phyloP scores from a whole-genome alignment of 257 asterid genomes.

The Salvia rosmarinus region DNA sequence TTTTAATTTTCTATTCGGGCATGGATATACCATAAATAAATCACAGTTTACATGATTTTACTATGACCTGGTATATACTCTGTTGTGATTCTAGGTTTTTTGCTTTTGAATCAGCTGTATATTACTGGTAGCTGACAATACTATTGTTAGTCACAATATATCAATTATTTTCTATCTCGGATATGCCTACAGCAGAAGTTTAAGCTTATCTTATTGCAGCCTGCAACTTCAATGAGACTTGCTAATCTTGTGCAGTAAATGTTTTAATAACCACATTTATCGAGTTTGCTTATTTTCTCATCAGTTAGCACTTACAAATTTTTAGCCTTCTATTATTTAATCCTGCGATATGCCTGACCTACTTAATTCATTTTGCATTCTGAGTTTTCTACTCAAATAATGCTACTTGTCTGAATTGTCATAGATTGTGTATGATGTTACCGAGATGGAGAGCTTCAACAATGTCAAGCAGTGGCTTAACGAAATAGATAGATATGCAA shows the following conservation, averaged over 20 bases:
- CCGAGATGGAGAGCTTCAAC: constrained; percentile 98
- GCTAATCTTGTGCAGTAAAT: constrained; percentile 2
- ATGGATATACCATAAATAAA: not conserved
- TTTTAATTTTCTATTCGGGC: not conserved
- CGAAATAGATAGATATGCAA: constrained; percentile 95
- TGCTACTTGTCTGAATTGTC: constrained; percentile 35
- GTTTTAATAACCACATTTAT: not conserved
- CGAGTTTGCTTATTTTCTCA: constrained; percentile 1
- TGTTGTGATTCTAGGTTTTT: not conserved
- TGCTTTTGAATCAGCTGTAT: not conserved
- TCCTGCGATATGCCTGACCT: not conserved
- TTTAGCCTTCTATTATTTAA: constrained; percentile 4
- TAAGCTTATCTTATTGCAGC: not conserved
- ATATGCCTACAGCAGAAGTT: not conserved
- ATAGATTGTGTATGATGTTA: constrained; percentile 93
- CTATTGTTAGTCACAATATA: not conserved
- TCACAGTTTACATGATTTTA: not conserved
- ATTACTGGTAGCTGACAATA: not conserved
- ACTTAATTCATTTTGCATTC: not conserved
- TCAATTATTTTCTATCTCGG: not conserved
- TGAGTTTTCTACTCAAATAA: constrained; percentile 12
- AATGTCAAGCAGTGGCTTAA: constrained; percentile 96
- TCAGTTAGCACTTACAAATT: constrained; percentile 1
- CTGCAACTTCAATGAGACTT: not conserved
- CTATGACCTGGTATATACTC: not conserved